Evolutionary conservation across 768 basidiomycete genomes (phyloP), one percentile per base, ranked within the genome.

Genomic region (Macrolepiota albuminosa): DNA sequence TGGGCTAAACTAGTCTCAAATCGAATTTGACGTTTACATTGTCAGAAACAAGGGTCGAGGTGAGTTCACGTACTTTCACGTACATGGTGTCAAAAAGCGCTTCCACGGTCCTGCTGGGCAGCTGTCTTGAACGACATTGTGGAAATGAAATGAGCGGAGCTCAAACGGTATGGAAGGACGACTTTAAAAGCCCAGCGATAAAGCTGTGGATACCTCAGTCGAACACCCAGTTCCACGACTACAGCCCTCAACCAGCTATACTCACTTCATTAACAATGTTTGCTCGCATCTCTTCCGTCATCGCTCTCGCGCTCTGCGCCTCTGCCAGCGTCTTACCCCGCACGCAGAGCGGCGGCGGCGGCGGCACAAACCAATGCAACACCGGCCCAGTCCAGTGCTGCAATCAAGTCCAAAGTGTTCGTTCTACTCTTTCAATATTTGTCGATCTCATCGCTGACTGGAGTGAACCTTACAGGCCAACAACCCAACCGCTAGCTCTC

Each of bases 351-450:
- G 65, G 67, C 63, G 34, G 42, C 14, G 40, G 40, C n/a, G n/a
- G n/a, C n/a, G n/a, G n/a, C n/a, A n/a, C 0, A 42, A 65, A 34
- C 3, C 18, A 65, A 34, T 67, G 68, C 63, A 68, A 61, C 46
- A 61, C 57, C 6, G 66, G 64, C 14, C 2, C 56, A 4, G 3
- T 59, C 13, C 57, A 64, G n/a, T 68, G 68, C 64, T 68, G 68
- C 60, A 66, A 66, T 24, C 55, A 49, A n/a, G 52, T 64, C 39
- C 59, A 64, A 18, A 21, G 1, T 4, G 48, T 50, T 4, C 21
- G 48, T 24, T 45, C 1, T 24, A 24, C 26, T 43, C 2, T 45
- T 43, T 14, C 39, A 9, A n/a, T 14, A 8, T 6, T 14, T 21
- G 14, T 14, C 16, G 42, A 4, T 14, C 18, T 26, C 9, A 7